phyloP scores from a whole-genome alignment of 345 rosid species.

The Lenwebbia sp. region DNA sequence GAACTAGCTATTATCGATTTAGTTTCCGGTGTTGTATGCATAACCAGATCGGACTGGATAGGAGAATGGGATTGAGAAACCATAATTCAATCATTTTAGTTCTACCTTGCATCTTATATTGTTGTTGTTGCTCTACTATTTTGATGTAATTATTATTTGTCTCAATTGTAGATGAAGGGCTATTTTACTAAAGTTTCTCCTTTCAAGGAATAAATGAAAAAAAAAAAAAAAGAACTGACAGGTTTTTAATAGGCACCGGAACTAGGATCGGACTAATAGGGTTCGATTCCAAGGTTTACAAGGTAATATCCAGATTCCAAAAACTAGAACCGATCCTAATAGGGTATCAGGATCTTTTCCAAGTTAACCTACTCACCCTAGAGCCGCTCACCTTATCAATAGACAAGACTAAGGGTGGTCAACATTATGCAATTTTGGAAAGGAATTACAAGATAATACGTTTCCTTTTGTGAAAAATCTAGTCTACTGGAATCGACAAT shows the following conservation, averaged over 20 bases:
- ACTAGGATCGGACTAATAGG: background rate
- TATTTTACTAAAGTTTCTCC: background rate
- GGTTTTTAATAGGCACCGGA: background rate
- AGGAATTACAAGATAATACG: background rate
- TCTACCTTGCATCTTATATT: background rate
- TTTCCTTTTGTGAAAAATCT: background rate
- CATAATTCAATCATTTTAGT: background rate
- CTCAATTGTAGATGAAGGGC: background rate
- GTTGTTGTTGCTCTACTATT: background rate
- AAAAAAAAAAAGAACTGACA: background rate
- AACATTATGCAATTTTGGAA: background rate
- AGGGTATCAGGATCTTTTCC: background rate
- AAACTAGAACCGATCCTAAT: fast-evolving
- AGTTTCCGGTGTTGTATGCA: background rate
- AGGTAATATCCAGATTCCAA: fast-evolving
- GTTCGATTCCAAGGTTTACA: no score
- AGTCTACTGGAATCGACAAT: background rate
- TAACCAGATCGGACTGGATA: background rate
- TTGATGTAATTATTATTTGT: background rate
- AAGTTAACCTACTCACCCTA: background rate
- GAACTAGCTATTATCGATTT: background rate
- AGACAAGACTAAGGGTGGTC: background rate
- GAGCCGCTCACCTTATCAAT: background rate
- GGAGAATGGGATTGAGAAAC: background rate
- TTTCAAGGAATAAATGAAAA: background rate